Evolutionary conservation across 2,329 filamentous ascomycete species (phyloP).

Genomic region (Ilyonectria destructans): DNA sequence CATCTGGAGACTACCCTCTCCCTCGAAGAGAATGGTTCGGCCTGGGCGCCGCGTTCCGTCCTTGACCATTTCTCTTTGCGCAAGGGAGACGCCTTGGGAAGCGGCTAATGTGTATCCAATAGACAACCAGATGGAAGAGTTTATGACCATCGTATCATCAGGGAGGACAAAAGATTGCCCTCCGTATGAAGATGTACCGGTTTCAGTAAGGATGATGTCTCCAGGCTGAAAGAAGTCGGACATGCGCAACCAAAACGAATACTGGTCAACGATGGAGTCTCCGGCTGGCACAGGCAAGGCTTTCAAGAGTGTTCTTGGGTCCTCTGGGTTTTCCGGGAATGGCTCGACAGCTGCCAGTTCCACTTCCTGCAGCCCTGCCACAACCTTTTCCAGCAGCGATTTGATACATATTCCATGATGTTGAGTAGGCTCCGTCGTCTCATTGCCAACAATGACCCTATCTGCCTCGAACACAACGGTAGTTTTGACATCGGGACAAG

Average conservation of each 20-base stretch:
- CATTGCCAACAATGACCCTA: background rate
- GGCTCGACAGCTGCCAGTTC: background rate
- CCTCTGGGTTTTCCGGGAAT: background rate
- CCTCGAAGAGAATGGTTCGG: constrained; percentile 25
- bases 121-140: constrained; percentile 21
- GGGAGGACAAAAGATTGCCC: constrained; percentile 21
- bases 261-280: constrained; percentile 1
- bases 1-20: constrained; percentile 30
- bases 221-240: constrained; percentile 7
- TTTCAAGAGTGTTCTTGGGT: background rate
- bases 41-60: background rate
- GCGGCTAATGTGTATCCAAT: constrained; percentile 26
- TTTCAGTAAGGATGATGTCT: constrained; percentile 24
- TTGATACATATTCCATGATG: constrained; percentile 1
- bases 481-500: background rate
- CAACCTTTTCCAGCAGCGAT: constrained; percentile 1
- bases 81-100: background rate
- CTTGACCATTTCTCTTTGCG: background rate
- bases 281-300: background rate
- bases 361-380: background rate
- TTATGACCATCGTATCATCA: constrained; percentile 7
- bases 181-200: constrained; percentile 13
- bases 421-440: background rate
- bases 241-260: constrained; percentile 20
- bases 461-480: constrained; percentile 3